These are phyloP conservation scores for Aspergillus sp. DNA, from an alignment of 2,329 filamentous ascomycete genomes.

Conservation along the genomic window DNA sequence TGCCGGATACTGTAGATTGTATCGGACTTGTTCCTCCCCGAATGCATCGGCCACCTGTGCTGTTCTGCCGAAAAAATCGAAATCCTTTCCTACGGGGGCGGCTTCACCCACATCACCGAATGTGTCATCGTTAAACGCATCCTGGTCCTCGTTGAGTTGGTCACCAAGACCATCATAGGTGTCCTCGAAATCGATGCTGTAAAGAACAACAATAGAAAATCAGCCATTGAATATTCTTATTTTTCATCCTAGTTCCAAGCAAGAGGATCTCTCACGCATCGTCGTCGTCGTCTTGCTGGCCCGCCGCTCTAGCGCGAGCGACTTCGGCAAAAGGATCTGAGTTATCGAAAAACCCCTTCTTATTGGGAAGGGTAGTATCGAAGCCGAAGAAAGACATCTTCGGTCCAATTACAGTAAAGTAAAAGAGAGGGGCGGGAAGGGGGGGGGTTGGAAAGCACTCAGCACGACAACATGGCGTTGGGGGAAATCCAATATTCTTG, in stretches of 20 bases:
- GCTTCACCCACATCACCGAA: constrained; percentile 45
- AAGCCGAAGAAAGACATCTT: constrained; percentile 91
- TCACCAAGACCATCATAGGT: constrained; percentile 94
- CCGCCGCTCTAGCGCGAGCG: constrained; percentile 49
- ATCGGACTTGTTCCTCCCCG: constrained; percentile 84
- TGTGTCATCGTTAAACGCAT: constrained; percentile 95
- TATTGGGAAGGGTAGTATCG: constrained; percentile 61
- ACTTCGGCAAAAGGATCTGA: constrained; percentile 85
- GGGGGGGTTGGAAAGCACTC: neutral
- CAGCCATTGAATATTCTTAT: neutral
- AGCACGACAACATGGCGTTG: too few species aligned
- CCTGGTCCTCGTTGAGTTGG: constrained; percentile 81
- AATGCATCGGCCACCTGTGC: constrained; percentile 79
- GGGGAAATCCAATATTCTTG: constrained; percentile 6
- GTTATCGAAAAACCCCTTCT: constrained; percentile 69
- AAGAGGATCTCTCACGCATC: constrained; percentile 50
- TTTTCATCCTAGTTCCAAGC: neutral
- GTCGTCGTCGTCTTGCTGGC: constrained; percentile 48
- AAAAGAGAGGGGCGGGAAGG: constrained; percentile 7
- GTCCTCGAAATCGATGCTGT: constrained; percentile 81
- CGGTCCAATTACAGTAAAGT: constrained; percentile 12
- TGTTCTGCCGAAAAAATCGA: constrained; percentile 93
- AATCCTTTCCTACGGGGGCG: constrained; percentile 71
- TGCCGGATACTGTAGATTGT: constrained; percentile 59
- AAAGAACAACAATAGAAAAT: constrained; percentile 1